phyloP scores from a whole-genome alignment of 768 basidiomycete genomes.

The Nidularia sp. region DNA sequence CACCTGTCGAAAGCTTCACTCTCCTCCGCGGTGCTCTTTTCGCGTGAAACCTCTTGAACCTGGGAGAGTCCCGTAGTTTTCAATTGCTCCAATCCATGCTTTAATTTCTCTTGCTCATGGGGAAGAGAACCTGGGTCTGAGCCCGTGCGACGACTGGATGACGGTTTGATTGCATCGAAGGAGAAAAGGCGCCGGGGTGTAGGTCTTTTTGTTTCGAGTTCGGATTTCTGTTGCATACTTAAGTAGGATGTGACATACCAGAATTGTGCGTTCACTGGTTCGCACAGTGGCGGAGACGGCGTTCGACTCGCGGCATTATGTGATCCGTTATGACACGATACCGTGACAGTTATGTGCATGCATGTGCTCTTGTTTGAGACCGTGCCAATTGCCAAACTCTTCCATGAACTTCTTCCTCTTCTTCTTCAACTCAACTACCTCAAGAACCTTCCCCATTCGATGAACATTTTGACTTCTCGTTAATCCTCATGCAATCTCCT shows the following conservation, averaged over 20 bases:
- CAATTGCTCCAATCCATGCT: neutral
- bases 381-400: too few species aligned
- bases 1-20: neutral
- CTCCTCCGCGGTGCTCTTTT: neutral
- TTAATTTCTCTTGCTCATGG: neutral
- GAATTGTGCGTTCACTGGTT: neutral
- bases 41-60: neutral
- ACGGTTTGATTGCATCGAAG: constrained; percentile 15
- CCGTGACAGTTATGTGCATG: too few species aligned
- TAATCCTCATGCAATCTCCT: too few species aligned
- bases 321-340: too few species aligned
- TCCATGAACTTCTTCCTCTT: too few species aligned
- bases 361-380: too few species aligned
- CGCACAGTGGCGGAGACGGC: too few species aligned
- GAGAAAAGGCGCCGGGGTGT: constrained; percentile 18
- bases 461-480: too few species aligned
- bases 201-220: constrained; percentile 6
- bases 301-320: too few species aligned
- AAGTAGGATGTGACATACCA: neutral
- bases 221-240: neutral
- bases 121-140: neutral
- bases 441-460: too few species aligned
- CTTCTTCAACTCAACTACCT: too few species aligned
- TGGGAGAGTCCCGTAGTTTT: neutral
- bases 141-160: constrained; percentile 2